Percentiles rank a stretch among this genome's conserved stretches.
These are phyloP conservation scores for Apiotrichum brassicae DNA, from an alignment of 1,284 basidiomycete species.

Conservation along the genomic window DNA sequence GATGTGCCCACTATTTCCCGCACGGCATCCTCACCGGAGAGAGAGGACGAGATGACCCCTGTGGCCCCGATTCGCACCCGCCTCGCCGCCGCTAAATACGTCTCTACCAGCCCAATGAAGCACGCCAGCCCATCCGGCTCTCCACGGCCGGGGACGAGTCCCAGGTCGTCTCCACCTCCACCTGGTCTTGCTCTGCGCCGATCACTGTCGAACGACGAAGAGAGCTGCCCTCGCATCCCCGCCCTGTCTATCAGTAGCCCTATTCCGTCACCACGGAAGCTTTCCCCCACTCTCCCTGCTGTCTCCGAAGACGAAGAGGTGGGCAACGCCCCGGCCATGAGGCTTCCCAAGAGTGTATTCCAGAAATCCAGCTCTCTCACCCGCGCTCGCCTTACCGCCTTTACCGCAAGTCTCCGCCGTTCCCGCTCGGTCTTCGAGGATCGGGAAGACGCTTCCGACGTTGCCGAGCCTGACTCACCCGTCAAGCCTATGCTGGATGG, in stretches of 20 bases:
- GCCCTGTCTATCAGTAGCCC: not conserved
- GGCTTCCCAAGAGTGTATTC: not conserved
- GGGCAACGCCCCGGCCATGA: too few relatives aligned
- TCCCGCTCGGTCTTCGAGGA: not conserved
- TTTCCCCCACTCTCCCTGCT: not conserved
- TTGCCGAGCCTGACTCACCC: not conserved
- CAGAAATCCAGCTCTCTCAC: not conserved
- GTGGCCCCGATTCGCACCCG: not conserved
- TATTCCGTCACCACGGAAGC: not conserved
- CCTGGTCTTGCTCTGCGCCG: not conserved
- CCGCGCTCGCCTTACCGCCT: not conserved
- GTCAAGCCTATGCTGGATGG: not conserved
- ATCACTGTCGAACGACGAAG: not conserved
- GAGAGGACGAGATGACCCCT: slow-evolving; percentile 1
- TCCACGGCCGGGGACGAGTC: not conserved
- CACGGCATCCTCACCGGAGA: not conserved
- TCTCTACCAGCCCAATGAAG: not conserved
- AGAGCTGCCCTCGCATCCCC: not conserved
- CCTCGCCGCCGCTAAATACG: not conserved
- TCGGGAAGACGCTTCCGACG: slow-evolving; percentile 1
- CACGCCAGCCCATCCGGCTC: not conserved
- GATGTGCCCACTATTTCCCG: not conserved
- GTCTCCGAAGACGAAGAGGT: slow-evolving; percentile 1
- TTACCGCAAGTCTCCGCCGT: not conserved
- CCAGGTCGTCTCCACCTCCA: not conserved